These are phyloP conservation scores for Hyphodiscus hymeniophilus DNA, from an alignment of 495 filamentous ascomycete species.

Conservation along the genomic window DNA sequence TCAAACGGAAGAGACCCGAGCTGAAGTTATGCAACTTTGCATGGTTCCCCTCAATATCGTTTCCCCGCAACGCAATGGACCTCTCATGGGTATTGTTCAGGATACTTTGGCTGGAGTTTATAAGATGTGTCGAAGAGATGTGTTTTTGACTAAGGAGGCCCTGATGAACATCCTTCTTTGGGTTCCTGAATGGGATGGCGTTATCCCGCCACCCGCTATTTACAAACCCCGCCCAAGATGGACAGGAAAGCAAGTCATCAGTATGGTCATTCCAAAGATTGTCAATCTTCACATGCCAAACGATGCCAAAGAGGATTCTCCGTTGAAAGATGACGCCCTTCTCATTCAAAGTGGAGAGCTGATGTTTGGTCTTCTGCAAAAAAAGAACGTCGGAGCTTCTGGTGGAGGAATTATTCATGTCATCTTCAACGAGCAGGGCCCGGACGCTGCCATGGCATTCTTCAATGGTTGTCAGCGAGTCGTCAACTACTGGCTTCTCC, in stretches of 20 bases:
- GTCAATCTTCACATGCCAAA: constrained; percentile 68
- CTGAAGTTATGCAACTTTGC: constrained; percentile 86
- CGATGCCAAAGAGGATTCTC: constrained; percentile 46
- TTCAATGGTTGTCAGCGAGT: constrained; percentile 92
- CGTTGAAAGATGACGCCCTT: constrained; percentile 70
- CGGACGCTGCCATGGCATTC: constrained; percentile 78
- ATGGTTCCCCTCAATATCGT: constrained; percentile 97
- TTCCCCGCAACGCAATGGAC: constrained; percentile 92
- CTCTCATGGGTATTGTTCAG: constrained; percentile 99
- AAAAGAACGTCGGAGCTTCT: constrained; percentile 88
- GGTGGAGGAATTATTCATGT: constrained; percentile 87
- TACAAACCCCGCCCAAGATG: constrained; percentile 84
- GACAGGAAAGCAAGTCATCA: constrained; percentile 98
- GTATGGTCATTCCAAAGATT: constrained; percentile 80
- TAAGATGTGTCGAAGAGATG: constrained; percentile 89
- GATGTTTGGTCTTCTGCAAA: constrained; percentile 80
- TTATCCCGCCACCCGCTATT: constrained; percentile 86
- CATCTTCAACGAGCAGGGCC: constrained; percentile 90
- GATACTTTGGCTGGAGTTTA: constrained; percentile 95
- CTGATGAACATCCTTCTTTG: constrained; percentile 95
- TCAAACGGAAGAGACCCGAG: constrained; percentile 90
- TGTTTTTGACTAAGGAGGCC: constrained; percentile 80
- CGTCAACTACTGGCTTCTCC: constrained; percentile 95
- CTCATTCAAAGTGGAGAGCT: constrained; percentile 81
- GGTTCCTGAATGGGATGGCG: constrained; percentile 95